Evolutionary conservation across 2,329 filamentous ascomycete species (phyloP), one percentile per base, ranked within the genome.

Genomic region (Zarea fungicola): DNA sequence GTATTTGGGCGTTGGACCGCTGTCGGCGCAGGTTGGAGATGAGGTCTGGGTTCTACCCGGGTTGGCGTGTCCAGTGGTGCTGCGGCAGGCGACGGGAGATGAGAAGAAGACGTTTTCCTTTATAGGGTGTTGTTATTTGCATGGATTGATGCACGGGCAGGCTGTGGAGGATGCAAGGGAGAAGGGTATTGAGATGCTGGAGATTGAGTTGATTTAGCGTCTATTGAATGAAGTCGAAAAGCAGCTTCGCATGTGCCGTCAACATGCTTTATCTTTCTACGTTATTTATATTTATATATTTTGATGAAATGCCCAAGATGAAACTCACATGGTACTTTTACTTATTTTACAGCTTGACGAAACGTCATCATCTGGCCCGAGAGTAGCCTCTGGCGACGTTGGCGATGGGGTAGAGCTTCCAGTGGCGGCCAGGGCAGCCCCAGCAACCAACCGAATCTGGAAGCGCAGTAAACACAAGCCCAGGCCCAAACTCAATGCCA

Each of bases 41-140:
- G 58, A 63, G 53, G 53, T 60, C 18, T 55, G 54, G 54, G 49
- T 58, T 25, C 19, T 61, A 22, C 52, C 58, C 9, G 57, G 10
- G 26, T n/a, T 8, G 25, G 11, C 8, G 39, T 29, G n/a, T 6
- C 56, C 54, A 6, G 55, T 51, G 8, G 49, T 60, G 6, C 40
- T 59, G n/a, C 46, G 53, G 11, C 36, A 23, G 23, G 22, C n/a
- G 9, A 22, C 35, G 42, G 34, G 21, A 8, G 21, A 37, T 42
- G n/a, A n/a, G n/a, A n/a, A n/a, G n/a, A n/a, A n/a, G n/a, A n/a
- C n/a, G n/a, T 57, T 52, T 48, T 42, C 47, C 8, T 58, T 58
- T 42, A 35, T 56, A 6, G 54, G 56, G 6, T 49, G 54, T 8
- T 53, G 52, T 28, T 57, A 59, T 51, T 34, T 59, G 9, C 52